Evolutionary conservation across 2,329 filamentous ascomycete genomes (phyloP).

Genomic region (Phialemoniopsis sp.): DNA sequence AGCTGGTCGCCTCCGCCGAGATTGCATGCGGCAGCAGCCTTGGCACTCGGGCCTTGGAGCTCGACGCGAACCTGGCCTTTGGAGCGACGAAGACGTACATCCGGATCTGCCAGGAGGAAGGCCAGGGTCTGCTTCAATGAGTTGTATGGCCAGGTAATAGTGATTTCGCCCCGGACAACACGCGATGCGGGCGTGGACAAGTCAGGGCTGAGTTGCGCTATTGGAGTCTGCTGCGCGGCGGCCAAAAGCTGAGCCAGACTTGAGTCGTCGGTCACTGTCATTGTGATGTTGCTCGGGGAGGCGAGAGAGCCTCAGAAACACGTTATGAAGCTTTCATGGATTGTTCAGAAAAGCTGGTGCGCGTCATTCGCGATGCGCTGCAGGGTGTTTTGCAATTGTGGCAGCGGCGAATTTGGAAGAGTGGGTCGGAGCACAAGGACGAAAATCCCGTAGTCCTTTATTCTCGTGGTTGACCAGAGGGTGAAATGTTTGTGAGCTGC

Average conservation of each 20-base stretch:
- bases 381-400: too few relatives aligned
- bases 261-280: constrained; percentile 12
- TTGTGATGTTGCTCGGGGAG: constrained; percentile 4
- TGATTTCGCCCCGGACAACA: constrained; percentile 67
- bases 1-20: constrained; percentile 79
- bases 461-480: too few relatives aligned
- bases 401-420: too few relatives aligned
- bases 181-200: constrained; percentile 29
- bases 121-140: constrained; percentile 69
- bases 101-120: constrained; percentile 78
- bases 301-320: too few relatives aligned
- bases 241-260: constrained; percentile 12
- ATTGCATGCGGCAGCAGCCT: constrained; percentile 59
- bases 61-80: constrained; percentile 79
- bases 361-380: too few relatives aligned
- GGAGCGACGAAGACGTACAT: constrained; percentile 72
- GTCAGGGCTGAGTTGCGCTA: constrained; percentile 50
- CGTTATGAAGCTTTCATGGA: too few relatives aligned
- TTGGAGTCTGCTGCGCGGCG: constrained; percentile 26
- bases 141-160: constrained; percentile 89
- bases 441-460: too few relatives aligned
- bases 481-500: too few relatives aligned
- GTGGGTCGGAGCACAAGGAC: too few relatives aligned
- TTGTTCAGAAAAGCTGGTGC: too few relatives aligned
- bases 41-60: constrained; percentile 68